Percentiles rank a stretch among this genome's conserved stretches.
Conservation (phyloP, 2,329 filamentous ascomycete genomes). For the Cercospora berteroae region DNA sequence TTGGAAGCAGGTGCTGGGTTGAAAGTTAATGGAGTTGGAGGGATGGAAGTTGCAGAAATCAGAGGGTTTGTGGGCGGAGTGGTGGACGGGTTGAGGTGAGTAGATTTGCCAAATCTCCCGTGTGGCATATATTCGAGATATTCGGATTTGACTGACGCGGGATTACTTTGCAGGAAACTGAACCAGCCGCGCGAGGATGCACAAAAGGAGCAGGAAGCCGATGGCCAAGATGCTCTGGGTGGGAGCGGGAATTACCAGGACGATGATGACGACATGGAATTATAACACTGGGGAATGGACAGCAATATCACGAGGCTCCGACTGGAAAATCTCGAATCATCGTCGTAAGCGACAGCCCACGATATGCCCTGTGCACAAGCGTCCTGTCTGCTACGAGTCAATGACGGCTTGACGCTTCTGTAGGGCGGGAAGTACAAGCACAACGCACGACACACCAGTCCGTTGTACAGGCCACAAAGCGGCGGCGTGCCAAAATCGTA, state of each 20-base stretch:
- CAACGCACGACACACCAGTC: not conserved
- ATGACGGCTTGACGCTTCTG: not conserved
- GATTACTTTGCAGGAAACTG: slow-evolving; percentile 59
- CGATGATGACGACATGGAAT: slow-evolving; percentile 61
- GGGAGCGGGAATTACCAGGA: slow-evolving; percentile 51
- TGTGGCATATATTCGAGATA: too few relatives aligned
- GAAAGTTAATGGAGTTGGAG: slow-evolving; percentile 78
- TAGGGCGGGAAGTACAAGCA: not conserved
- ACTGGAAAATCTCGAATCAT: not conserved
- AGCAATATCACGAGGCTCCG: not conserved
- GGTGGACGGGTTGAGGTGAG: slow-evolving; percentile 72
- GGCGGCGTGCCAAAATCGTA: not conserved
- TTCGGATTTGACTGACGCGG: not conserved
- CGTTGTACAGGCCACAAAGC: not conserved
- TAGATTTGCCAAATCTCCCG: too few relatives aligned
- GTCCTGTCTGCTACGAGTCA: not conserved
- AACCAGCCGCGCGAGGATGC: slow-evolving; percentile 76
- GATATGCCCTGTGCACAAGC: not conserved
- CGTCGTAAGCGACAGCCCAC: not conserved
- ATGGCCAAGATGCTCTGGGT: slow-evolving; percentile 55
- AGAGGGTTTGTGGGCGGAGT: slow-evolving; percentile 80
- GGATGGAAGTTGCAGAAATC: slow-evolving; percentile 88
- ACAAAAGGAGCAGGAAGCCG: slow-evolving; percentile 72
- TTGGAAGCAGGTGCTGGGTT: slow-evolving; percentile 70
- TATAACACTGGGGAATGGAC: slow-evolving; percentile 18